A percentile compares a stretch with the other conserved stretches of the same genome.
phyloP scores from a whole-genome alignment of 2,329 filamentous ascomycete species.

The Penicillium italicum region DNA sequence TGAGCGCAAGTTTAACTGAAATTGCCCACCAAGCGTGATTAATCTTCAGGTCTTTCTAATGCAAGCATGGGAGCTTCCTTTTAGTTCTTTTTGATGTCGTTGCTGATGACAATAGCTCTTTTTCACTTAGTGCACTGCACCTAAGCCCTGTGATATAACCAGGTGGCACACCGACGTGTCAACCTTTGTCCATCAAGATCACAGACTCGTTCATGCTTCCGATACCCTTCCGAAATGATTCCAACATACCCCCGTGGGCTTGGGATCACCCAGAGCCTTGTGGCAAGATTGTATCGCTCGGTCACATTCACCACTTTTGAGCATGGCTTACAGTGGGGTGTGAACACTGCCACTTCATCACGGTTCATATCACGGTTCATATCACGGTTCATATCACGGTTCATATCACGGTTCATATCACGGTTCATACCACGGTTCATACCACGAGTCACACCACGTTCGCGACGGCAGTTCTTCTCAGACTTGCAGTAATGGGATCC shows the following conservation, averaged over 20 bases:
- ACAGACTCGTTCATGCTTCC: neutral
- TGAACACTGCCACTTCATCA: neutral
- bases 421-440: too few species aligned
- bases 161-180: neutral
- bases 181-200: neutral
- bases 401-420: too few species aligned
- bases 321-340: neutral
- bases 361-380: neutral
- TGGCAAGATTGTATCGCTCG: neutral
- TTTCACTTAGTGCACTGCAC: neutral
- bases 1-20: neutral
- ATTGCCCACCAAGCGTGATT: neutral
- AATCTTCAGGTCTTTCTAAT: neutral
- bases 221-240: too few species aligned
- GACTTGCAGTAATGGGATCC: too few species aligned
- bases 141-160: neutral
- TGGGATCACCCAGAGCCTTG: neutral
- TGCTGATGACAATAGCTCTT: neutral
- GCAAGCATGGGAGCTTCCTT: too few species aligned
- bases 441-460: neutral
- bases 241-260: neutral
- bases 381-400: too few species aligned
- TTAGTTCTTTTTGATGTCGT: neutral
- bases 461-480: too few species aligned
- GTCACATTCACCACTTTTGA: neutral